These are phyloP conservation scores for Solanum rostratum DNA, from an alignment of 257 asterid species.

Conservation along the genomic window DNA sequence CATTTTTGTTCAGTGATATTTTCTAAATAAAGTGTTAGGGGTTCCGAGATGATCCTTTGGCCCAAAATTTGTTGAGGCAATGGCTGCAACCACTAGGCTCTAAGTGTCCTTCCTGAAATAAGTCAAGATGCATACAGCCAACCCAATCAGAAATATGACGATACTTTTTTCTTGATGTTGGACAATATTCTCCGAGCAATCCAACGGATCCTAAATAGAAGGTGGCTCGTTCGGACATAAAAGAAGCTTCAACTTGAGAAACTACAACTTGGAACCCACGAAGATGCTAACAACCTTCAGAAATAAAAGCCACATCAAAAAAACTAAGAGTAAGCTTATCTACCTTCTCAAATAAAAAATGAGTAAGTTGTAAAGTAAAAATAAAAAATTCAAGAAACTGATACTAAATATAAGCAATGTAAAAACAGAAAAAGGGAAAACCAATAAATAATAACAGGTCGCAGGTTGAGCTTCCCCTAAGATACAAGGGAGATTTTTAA, in stretches of 20 bases:
- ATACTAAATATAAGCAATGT: not conserved
- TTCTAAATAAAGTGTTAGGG: not conserved
- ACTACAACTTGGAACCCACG: not conserved
- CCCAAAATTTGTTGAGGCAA: slow-evolving; percentile 2
- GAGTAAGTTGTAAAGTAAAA: not conserved
- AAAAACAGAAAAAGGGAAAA: not conserved
- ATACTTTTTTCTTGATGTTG: slow-evolving; percentile 20
- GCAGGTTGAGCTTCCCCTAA: not conserved
- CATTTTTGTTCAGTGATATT: slow-evolving; percentile 8
- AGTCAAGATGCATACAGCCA: slow-evolving; percentile 27
- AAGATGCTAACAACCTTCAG: not conserved
- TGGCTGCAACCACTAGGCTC: slow-evolving; percentile 12
- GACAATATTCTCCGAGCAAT: slow-evolving; percentile 30
- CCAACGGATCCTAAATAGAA: slow-evolving; percentile 21
- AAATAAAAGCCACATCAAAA: slow-evolving; percentile 48
- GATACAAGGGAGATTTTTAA: not conserved
- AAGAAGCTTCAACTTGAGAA: slow-evolving; percentile 7
- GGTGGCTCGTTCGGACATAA: slow-evolving; percentile 31
- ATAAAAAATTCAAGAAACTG: not conserved
- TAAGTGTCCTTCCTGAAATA: not conserved
- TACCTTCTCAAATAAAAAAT: not conserved
- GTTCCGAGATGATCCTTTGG: slow-evolving; percentile 4
- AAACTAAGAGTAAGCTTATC: not conserved
- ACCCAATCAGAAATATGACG: slow-evolving; percentile 2
- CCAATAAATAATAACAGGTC: not conserved